Conservation (phyloP, 331 rosid genomes). For the Malus hybrid region DNA sequence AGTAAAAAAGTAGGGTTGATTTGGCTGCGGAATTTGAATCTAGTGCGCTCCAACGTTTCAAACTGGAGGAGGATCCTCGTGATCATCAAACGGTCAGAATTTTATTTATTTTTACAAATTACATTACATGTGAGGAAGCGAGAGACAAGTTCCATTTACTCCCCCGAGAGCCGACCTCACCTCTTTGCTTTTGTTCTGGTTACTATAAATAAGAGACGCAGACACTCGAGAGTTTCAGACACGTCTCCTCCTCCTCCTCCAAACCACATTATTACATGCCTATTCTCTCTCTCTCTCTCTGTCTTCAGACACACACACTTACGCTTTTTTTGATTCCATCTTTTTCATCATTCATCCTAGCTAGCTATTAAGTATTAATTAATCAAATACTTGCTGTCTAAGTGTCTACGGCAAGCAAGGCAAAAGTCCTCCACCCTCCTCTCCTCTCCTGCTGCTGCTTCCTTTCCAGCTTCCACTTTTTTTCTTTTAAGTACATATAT, state of each 20-base stretch:
- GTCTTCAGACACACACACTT: neutral
- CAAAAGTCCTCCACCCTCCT: neutral
- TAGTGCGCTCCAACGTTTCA: constrained; percentile 96
- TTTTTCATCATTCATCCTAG: constrained; percentile 67
- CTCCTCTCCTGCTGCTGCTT: neutral
- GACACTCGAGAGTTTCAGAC: neutral
- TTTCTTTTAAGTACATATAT: neutral
- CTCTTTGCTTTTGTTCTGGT: neutral
- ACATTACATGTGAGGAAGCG: constrained; percentile 52
- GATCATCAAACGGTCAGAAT: constrained; percentile 95
- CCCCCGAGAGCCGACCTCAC: neutral
- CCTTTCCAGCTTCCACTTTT: neutral
- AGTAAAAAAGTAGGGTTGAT: neutral
- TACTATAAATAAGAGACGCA: constrained; percentile 56
- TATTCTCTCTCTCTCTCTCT: neutral
- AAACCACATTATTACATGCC: neutral
- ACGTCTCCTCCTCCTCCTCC: neutral
- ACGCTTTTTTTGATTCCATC: neutral
- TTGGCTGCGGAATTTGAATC: constrained; percentile 45
- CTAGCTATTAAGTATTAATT: constrained; percentile 32
- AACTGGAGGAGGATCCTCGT: constrained; percentile 59
- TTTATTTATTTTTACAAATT: constrained; percentile 16
- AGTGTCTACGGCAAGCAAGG: neutral
- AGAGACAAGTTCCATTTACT: neutral
- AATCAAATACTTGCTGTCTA: neutral